A percentile compares a stretch with the other conserved stretches of the same genome.
Conservation (phyloP, 257 asterid genomes). For the Salvia hispanica region DNA sequence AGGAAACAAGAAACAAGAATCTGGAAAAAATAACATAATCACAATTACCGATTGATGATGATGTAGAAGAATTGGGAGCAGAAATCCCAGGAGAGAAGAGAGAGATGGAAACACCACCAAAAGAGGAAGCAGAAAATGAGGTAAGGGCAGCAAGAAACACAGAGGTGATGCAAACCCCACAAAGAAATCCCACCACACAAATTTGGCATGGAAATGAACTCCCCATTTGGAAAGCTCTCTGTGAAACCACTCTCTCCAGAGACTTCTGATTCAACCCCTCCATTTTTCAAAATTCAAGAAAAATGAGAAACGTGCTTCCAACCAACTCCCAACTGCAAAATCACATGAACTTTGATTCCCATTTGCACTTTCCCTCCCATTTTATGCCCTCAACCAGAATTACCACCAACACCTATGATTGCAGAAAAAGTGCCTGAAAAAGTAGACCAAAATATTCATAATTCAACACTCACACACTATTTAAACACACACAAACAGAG, state of each 20-base stretch:
- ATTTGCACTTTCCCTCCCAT: slow-evolving; percentile 18
- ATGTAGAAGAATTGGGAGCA: slow-evolving; percentile 20
- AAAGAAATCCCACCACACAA: slow-evolving; percentile 79
- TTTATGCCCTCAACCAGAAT: slow-evolving; percentile 25
- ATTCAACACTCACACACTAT: not conserved
- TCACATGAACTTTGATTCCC: slow-evolving; percentile 50
- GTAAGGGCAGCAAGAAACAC: slow-evolving; percentile 73
- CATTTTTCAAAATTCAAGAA: slow-evolving; percentile 35
- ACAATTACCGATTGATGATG: slow-evolving; percentile 23
- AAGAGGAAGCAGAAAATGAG: slow-evolving; percentile 55
- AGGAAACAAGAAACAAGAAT: not conserved
- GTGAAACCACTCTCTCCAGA: slow-evolving; percentile 79
- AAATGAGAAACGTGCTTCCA: slow-evolving; percentile 37
- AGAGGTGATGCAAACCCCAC: slow-evolving; percentile 84
- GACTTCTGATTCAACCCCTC: slow-evolving; percentile 59
- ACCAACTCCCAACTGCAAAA: slow-evolving; percentile 44
- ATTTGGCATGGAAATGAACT: slow-evolving; percentile 77
- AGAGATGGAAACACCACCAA: slow-evolving; percentile 43
- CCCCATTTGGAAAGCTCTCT: slow-evolving; percentile 71
- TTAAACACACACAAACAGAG: not conserved
- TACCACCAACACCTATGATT: slow-evolving; percentile 14
- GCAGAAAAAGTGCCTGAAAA: slow-evolving; percentile 27
- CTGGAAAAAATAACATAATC: not conserved
- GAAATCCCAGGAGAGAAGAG: slow-evolving; percentile 45
- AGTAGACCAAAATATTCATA: not conserved